Percentiles rank a stretch among this genome's conserved stretches.
Conservation (phyloP, 176 grass and related monocot genomes). For the Sorghum bicolor region DNA sequence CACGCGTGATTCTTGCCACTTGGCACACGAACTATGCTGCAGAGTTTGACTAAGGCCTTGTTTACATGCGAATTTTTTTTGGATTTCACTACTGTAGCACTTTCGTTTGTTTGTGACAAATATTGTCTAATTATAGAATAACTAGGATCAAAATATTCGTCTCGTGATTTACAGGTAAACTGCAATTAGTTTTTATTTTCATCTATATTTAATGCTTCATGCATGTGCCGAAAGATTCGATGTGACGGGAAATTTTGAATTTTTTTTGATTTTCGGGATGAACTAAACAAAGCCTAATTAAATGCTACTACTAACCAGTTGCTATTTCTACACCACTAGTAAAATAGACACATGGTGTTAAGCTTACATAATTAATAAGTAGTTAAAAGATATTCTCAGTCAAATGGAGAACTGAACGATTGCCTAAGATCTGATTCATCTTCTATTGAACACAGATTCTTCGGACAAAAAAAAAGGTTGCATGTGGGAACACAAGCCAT, state of each 20-base stretch:
- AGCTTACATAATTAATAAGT: not conserved
- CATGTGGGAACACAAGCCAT: conserved; percentile 31
- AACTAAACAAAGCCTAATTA: too few relatives aligned
- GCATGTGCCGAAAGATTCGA: too few relatives aligned
- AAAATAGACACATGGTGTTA: conserved; percentile 25
- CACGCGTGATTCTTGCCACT: not conserved
- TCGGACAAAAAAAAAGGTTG: not conserved
- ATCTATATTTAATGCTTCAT: too few relatives aligned
- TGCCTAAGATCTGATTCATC: conserved; percentile 22
- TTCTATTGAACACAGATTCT: conserved; percentile 10
- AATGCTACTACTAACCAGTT: not conserved
- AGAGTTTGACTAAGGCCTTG: conserved; percentile 34
- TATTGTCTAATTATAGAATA: too few relatives aligned
- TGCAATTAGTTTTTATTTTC: too few relatives aligned
- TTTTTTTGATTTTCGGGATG: too few relatives aligned
- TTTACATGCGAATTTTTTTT: too few relatives aligned
- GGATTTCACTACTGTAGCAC: too few relatives aligned
- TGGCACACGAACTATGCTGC: not conserved
- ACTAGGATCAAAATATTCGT: too few relatives aligned
- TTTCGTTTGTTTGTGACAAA: too few relatives aligned
- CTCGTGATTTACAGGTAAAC: too few relatives aligned
- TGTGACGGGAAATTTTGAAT: too few relatives aligned
- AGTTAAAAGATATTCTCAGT: not conserved
- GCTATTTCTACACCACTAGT: not conserved
- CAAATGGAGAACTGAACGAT: conserved; percentile 7